phyloP scores from a whole-genome alignment of 352 stramenopile species.

The Pythium rhizo-oryzae region DNA sequence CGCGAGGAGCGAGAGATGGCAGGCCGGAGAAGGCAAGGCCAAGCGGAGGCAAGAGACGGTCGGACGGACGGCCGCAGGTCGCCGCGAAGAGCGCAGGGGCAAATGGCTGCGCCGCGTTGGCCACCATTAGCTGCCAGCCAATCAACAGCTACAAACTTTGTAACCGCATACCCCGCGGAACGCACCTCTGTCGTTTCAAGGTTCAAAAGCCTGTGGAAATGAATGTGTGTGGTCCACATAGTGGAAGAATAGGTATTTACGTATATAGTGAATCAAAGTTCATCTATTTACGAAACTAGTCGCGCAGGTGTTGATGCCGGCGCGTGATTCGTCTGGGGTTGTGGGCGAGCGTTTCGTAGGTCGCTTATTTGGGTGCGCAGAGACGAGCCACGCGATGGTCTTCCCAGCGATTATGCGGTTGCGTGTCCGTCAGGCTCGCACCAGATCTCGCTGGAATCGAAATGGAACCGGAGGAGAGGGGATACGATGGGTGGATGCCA shows the following conservation, averaged over 20 bases:
- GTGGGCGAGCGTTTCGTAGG: neutral
- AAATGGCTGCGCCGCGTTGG: slow-evolving; percentile 28
- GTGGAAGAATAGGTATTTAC: neutral
- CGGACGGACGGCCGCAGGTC: neutral
- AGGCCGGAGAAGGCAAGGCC: neutral
- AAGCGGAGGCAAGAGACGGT: neutral
- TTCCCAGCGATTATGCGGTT: slow-evolving; percentile 16
- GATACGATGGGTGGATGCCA: neutral
- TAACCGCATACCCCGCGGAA: slow-evolving; percentile 16
- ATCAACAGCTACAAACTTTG: slow-evolving; percentile 26
- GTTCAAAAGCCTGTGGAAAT: neutral
- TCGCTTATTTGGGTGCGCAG: neutral
- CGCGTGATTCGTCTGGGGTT: slow-evolving; percentile 8
- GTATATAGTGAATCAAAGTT: neutral
- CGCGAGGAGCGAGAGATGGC: neutral
- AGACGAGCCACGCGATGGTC: slow-evolving; percentile 3
- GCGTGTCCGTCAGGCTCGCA: neutral
- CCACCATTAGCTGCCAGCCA: slow-evolving; percentile 32
- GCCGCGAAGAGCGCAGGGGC: slow-evolving; percentile 3
- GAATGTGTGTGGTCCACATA: slow-evolving; percentile 22
- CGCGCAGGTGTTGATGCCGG: neutral
- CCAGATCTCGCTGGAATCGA: neutral
- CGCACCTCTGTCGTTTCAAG: slow-evolving; percentile 8
- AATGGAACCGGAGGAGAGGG: neutral
- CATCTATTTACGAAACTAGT: slow-evolving; percentile 2